Percentiles rank a stretch among this genome's conserved stretches.
phyloP scores from a whole-genome alignment of 768 basidiomycete genomes.

The Phlebiopsis flavidoalba region DNA sequence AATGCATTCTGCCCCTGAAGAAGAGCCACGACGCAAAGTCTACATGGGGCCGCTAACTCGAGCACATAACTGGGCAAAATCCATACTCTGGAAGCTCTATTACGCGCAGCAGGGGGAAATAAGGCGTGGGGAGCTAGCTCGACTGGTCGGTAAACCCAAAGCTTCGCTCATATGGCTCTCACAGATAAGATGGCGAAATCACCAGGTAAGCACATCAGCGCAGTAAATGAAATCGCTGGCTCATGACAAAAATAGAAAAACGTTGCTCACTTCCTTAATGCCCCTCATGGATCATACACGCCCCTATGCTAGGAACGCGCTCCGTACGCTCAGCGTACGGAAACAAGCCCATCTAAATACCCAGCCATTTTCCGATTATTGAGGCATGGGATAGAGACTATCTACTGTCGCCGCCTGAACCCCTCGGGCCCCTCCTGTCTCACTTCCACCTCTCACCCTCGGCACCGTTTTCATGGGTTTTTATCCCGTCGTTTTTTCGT shows the following conservation, averaged over 20 bases:
- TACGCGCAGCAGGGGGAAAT: too few species aligned
- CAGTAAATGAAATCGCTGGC: not conserved
- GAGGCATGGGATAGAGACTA: conserved; percentile 98
- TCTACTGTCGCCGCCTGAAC: conserved; percentile 80
- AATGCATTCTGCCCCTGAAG: conserved; percentile 80
- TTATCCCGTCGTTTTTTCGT: conserved; percentile 85
- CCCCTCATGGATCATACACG: conserved; percentile 76
- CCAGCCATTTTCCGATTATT: conserved; percentile 53
- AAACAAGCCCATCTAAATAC: conserved; percentile 73
- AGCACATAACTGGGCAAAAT: conserved; percentile 80
- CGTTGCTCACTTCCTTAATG: conserved; percentile 79
- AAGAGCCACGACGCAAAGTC: conserved; percentile 75
- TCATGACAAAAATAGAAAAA: conserved; percentile 48
- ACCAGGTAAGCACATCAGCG: conserved; percentile 51
- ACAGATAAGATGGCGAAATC: conserved; percentile 97
- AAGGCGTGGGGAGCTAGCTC: conserved; percentile 80
- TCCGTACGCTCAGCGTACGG: conserved; percentile 56
- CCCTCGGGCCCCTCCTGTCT: conserved; percentile 67
- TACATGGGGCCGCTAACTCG: conserved; percentile 79
- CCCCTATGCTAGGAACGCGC: conserved; percentile 69
- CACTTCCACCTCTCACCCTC: conserved; percentile 72
- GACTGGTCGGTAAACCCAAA: conserved; percentile 78
- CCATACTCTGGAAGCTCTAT: conserved; percentile 66
- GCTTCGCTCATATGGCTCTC: conserved; percentile 82
- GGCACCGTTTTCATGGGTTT: conserved; percentile 92